Evolutionary conservation across 225 moss, liverwort and hornwort genomes (phyloP).

Genomic region (Climacium dendroides): DNA sequence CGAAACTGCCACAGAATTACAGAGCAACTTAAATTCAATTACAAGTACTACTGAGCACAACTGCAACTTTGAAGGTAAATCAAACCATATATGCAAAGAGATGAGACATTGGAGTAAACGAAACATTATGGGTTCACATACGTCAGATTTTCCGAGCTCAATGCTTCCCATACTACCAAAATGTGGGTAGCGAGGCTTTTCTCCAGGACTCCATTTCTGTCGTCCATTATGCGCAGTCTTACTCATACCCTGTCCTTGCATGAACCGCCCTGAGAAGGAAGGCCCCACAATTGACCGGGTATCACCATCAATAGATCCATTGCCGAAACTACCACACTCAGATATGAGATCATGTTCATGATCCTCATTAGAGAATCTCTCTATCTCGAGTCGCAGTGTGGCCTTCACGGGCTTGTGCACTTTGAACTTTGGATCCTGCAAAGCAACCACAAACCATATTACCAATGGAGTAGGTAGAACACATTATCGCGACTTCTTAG

Average conservation of each 20-base stretch:
- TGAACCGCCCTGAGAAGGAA: slow-evolving; percentile 48
- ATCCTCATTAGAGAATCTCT: slow-evolving; percentile 59
- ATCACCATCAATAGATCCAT: slow-evolving; percentile 77
- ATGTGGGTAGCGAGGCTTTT: slow-evolving; percentile 45
- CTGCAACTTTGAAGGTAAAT: neutral
- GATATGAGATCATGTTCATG: slow-evolving; percentile 65
- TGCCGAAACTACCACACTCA: slow-evolving; percentile 77
- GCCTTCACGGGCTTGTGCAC: slow-evolving; percentile 92
- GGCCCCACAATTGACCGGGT: slow-evolving; percentile 35
- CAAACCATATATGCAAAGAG: neutral
- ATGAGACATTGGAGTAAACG: neutral
- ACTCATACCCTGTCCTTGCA: slow-evolving; percentile 34
- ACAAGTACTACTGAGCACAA: neutral
- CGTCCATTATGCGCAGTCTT: slow-evolving; percentile 53
- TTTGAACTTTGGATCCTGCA: slow-evolving; percentile 82
- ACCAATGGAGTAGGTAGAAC: neutral
- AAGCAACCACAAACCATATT: neutral
- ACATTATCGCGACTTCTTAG: neutral
- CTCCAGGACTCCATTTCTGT: slow-evolving; percentile 53
- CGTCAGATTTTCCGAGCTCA: slow-evolving; percentile 56
- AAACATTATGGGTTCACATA: slow-evolving; percentile 8
- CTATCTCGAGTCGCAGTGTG: slow-evolving; percentile 75
- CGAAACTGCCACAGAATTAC: slow-evolving; percentile 59
- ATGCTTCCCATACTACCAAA: slow-evolving; percentile 65
- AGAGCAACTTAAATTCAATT: neutral